Base-by-base conservation (phyloP, 768 basidiomycete species). In the Leccinum imitatum region DNA sequence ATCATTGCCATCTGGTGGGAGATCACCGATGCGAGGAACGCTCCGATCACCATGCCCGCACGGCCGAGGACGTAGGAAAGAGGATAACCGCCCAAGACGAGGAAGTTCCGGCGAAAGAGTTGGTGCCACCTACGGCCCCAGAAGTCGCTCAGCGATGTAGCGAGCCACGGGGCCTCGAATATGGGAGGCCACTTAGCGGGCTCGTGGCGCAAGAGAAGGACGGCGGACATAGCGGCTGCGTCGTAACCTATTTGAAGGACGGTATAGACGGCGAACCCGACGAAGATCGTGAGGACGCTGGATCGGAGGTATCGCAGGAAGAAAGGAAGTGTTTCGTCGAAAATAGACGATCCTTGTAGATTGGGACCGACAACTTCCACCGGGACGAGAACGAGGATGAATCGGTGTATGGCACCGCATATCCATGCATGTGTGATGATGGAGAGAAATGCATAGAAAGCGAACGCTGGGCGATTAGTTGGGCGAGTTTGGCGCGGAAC, bases 11-110 rank as follows among this genome's bases (percentile, higher is more conserved):
- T 50, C 57, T 83, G 76, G 60, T 90, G 89, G 13, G 87, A 67
- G 9, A 85, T 37, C 2, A 77, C 86, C 0, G 88, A 89, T 4
- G 80, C 67, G 1, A 82, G 59, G 67, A 89, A 89, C 6, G 79
- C 78, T 9, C 86, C 85, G 2, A 89, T 44, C 2, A 87, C 72
- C 1, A 71, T 75, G 2, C 82, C 85, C 1, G 67, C 56, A 10
- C 80, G 78, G 3, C 87, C 86, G 17, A 82, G 64, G 11, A 85
- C 44, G 31, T 70, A 59, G 21, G 67, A 69, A 19, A 72, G 52
- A 2, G 73, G 75, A 13, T 57, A 57, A 3, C 67, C 67, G 13
- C 78, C 79, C 6, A 74, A 27, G 50, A 76, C 50, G 59, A 78
- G 27, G 8, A 51, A 78, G 3, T 47, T 31, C 6, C 61, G 69